Percentiles rank a stretch among this genome's conserved stretches.
These are phyloP conservation scores for Pichia sp. DNA, from an alignment of 1,139 yeast genomes.

Conservation along the genomic window DNA sequence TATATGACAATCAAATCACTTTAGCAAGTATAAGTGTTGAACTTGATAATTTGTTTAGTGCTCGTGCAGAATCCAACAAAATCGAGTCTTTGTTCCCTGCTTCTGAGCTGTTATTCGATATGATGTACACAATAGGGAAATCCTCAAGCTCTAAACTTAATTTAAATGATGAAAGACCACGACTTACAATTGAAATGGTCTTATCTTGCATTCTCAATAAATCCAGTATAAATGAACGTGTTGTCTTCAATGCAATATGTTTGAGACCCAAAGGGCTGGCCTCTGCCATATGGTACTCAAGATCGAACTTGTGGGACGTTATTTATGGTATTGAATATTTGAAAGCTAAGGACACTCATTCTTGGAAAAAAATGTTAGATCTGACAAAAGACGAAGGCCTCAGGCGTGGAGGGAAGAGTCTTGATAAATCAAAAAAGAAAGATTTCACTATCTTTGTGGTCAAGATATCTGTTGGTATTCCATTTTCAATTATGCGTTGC, in stretches of 20 bases:
- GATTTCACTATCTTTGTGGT: conserved; percentile 5
- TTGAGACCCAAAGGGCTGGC: conserved; percentile 9
- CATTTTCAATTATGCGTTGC: conserved; percentile 73
- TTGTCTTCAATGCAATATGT: conserved; percentile 12
- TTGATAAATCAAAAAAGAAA: conserved; percentile 41
- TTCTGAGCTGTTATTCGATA: conserved; percentile 9
- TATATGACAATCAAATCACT: conserved; percentile 8
- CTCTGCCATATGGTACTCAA: conserved; percentile 23
- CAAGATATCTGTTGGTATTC: conserved; percentile 23
- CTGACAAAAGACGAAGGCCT: conserved; percentile 53
- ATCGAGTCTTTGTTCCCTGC: conserved; percentile 1
- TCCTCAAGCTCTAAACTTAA: background rate
- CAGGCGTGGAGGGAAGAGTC: background rate
- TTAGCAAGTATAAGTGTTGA: conserved; percentile 2
- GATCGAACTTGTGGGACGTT: conserved; percentile 58
- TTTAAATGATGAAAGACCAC: background rate
- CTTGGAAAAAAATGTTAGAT: conserved; percentile 60
- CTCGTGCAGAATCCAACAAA: background rate
- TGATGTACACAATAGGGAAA: background rate
- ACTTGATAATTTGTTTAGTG: conserved; percentile 4
- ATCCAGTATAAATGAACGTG: background rate
- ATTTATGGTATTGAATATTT: conserved; percentile 48
- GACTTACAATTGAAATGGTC: conserved; percentile 2
- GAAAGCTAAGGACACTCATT: conserved; percentile 41
- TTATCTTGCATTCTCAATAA: conserved; percentile 6